Conservation (phyloP, 139 green algal genomes). For the Gonium pectorale region DNA sequence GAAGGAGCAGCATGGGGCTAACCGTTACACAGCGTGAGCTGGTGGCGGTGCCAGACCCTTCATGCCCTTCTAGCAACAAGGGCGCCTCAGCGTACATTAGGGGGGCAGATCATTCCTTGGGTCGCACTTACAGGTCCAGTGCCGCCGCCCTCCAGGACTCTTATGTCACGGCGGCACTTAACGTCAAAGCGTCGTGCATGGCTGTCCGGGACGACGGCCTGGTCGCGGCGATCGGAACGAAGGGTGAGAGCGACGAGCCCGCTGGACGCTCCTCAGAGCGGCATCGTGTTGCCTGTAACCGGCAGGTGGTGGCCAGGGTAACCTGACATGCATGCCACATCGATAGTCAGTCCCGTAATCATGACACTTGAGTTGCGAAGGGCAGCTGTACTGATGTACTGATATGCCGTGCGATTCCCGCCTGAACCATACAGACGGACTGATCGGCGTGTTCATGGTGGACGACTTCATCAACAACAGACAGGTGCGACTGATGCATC, state of each 20-base stretch:
- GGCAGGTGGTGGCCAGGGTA: background rate
- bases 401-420: background rate
- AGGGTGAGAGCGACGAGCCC: background rate
- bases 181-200: background rate
- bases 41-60: background rate
- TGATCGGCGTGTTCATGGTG: background rate
- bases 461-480: background rate
- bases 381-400: too few relatives aligned
- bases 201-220: conserved; percentile 17
- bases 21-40: background rate
- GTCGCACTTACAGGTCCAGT: too few relatives aligned
- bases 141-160: background rate
- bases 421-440: conserved; percentile 24
- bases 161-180: background rate
- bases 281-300: background rate
- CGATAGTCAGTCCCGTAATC: too few relatives aligned
- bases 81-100: too few relatives aligned
- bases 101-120: too few relatives aligned
- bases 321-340: too few relatives aligned
- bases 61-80: background rate
- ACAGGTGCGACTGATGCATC: background rate
- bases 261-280: background rate
- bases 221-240: conserved; percentile 9
- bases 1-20: background rate
- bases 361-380: too few relatives aligned